Evolutionary conservation across 2,329 filamentous ascomycete species (phyloP), one percentile per base, ranked within the genome.

Genomic region (Elsinoe batatas): DNA sequence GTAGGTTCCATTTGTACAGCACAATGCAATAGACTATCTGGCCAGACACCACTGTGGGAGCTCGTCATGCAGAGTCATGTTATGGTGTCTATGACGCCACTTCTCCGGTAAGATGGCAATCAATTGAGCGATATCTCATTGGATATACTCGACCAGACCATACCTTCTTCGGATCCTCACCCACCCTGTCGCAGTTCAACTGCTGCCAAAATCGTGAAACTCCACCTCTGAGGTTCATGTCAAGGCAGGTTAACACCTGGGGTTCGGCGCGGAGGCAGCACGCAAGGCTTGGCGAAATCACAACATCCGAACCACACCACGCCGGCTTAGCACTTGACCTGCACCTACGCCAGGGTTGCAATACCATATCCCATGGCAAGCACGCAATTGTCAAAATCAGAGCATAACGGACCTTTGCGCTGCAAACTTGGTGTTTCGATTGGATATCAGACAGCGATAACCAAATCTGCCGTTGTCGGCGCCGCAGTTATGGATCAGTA

Each of bases 251-350:
- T 4, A 6, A 22, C 10, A 17, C 30, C 32, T 51, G 33, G 47
- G 47, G 47, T 38, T 22, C 18, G 44, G 44, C 26, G 44, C 26
- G 26, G 26, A 49, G 33, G 15, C 47, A 51, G 47, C 47, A 51
- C 47, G 47, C 47, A 51, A 51, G 33, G 32, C 47, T 51, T 51
- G 47, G 47, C 47, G 35, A 51, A 51, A 51, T 51, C 47, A 51
- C 47, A 51, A 51, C 47, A 51, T 51, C 35, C 18, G 4, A n/a
- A 20, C 47, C 33, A 36, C 35, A 11, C 17, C 47, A 12, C n/a
- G 18, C 17, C 47, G 35, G 33, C 18, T 3, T 18, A 22, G 32
- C 47, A 38, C 47, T 51, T 51, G 47, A n/a, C 13, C 33, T 51
- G 47, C 47, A 38, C 8, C 10, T 26, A 11, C 18, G 36, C 47